Percentiles rank a stretch among this genome's conserved stretches.
phyloP scores from a whole-genome alignment of 495 filamentous ascomycete species.

The Cenococcum geophilum region DNA sequence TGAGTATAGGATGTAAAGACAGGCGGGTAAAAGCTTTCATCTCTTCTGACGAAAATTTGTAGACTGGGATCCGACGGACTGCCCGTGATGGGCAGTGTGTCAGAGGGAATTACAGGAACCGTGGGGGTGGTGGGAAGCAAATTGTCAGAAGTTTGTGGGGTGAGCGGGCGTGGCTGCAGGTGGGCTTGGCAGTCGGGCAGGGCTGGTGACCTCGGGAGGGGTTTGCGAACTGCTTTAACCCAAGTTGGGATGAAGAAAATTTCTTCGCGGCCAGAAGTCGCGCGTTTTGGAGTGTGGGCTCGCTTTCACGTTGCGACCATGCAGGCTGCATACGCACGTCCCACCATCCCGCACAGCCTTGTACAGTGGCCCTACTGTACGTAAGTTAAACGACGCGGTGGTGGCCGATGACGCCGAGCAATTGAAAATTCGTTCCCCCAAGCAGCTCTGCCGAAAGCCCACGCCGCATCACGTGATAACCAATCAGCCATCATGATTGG shows the following conservation, averaged over 20 bases:
- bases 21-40: neutral
- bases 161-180: constrained; percentile 12
- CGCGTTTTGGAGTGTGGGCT: neutral
- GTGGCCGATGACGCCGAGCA: constrained; percentile 25
- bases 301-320: neutral
- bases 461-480: constrained; percentile 14
- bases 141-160: neutral
- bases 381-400: neutral
- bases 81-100: constrained; percentile 18
- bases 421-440: constrained; percentile 17
- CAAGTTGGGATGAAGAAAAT: too few species aligned
- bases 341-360: constrained; percentile 9
- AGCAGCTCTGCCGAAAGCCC: neutral
- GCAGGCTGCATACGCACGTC: neutral
- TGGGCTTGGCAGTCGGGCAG: constrained; percentile 21
- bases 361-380: neutral
- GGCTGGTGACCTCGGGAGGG: neutral
- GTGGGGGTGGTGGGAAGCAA: neutral
- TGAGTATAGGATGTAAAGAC: neutral
- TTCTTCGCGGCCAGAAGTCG: neutral
- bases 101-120: neutral
- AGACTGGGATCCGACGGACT: constrained; percentile 37
- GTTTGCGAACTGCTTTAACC: too few species aligned
- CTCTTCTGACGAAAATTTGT: constrained; percentile 10
- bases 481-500: constrained; percentile 12